These are phyloP conservation scores for Nakazawaea populi DNA, from an alignment of 805 yeast species.

Conservation along the genomic window DNA sequence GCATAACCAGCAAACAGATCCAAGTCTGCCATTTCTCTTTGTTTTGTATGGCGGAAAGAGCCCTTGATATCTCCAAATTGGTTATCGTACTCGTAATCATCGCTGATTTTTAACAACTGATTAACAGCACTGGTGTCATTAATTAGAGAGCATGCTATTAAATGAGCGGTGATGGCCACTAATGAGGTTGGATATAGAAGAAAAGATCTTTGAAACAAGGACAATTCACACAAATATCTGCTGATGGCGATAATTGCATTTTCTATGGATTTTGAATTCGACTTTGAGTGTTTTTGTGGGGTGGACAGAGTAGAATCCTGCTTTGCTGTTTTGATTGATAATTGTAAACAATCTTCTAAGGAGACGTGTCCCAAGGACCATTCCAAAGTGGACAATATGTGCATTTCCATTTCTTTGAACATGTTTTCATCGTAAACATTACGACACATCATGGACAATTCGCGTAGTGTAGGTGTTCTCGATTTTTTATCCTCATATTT, in stretches of 20 bases:
- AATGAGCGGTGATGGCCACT: conserved; percentile 45
- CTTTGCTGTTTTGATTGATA: conserved; percentile 27
- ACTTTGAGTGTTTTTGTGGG: conserved; percentile 16
- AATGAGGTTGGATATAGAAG: conserved; percentile 36
- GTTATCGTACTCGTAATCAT: conserved; percentile 10
- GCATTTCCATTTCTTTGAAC: conserved; percentile 43
- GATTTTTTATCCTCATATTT: conserved; percentile 63
- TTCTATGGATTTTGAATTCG: conserved; percentile 18
- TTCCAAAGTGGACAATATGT: conserved; percentile 31
- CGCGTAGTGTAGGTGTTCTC: conserved; percentile 51
- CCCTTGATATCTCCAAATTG: background rate
- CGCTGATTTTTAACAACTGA: conserved; percentile 21
- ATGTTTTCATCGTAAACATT: conserved; percentile 45
- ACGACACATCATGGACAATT: conserved; percentile 50
- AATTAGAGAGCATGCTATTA: conserved; percentile 49
- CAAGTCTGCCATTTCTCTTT: background rate
- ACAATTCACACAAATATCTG: conserved; percentile 49
- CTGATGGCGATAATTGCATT: conserved; percentile 51
- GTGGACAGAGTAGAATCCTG: background rate
- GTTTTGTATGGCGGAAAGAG: conserved; percentile 13
- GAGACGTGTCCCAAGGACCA: conserved; percentile 41
- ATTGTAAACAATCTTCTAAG: conserved; percentile 46
- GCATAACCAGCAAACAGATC: conserved; percentile 13
- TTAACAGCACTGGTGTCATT: conserved; percentile 38
- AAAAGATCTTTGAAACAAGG: conserved; percentile 43